Percentiles rank a stretch among this genome's conserved stretches.
Conservation (phyloP, 1,139 yeast genomes). For the Kluyveromyces sp. region DNA sequence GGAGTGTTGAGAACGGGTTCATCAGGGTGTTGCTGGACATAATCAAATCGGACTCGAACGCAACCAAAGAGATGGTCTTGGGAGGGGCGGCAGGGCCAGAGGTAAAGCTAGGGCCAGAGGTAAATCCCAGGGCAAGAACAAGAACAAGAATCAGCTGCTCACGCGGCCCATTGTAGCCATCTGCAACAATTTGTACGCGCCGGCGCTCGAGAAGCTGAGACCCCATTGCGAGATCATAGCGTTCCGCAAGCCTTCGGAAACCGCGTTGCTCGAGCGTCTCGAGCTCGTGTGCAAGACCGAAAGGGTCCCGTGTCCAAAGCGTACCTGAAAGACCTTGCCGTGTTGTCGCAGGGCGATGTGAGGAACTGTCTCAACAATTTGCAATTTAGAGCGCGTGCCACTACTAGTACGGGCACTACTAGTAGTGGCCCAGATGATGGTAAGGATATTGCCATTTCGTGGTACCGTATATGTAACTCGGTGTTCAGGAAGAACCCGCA, state of each 20-base stretch:
- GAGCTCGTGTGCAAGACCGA: slow-evolving; percentile 45
- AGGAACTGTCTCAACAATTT: slow-evolving; percentile 78
- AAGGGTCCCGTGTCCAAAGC: slow-evolving; percentile 32
- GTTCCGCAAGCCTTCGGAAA: slow-evolving; percentile 53
- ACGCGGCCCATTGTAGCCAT: slow-evolving; percentile 85
- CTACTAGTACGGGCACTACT: too few species aligned
- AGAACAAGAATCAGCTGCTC: slow-evolving; percentile 37
- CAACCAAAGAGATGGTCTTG: slow-evolving; percentile 31
- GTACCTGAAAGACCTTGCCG: slow-evolving; percentile 50
- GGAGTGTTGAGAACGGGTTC: slow-evolving; percentile 78
- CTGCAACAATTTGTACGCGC: slow-evolving; percentile 78
- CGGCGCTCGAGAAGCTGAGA: slow-evolving; percentile 65
- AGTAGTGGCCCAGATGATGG: slow-evolving; percentile 11
- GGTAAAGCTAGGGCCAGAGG: slow-evolving; percentile 17
- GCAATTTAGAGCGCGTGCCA: slow-evolving; percentile 43
- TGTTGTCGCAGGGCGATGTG: slow-evolving; percentile 72
- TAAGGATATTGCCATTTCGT: slow-evolving; percentile 49
- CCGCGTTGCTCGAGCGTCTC: slow-evolving; percentile 41
- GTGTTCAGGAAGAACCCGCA: slow-evolving; percentile 47
- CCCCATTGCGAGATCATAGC: slow-evolving; percentile 64
- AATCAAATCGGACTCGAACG: slow-evolving; percentile 49
- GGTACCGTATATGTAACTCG: slow-evolving; percentile 53
- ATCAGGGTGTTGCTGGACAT: slow-evolving; percentile 60
- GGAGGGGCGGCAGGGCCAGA: slow-evolving; percentile 4
- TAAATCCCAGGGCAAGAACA: slow-evolving; percentile 22